Evolutionary conservation across 495 filamentous ascomycete species (phyloP), one percentile per base, ranked within the genome.

Genomic region (Lophiostoma macrostomum): DNA sequence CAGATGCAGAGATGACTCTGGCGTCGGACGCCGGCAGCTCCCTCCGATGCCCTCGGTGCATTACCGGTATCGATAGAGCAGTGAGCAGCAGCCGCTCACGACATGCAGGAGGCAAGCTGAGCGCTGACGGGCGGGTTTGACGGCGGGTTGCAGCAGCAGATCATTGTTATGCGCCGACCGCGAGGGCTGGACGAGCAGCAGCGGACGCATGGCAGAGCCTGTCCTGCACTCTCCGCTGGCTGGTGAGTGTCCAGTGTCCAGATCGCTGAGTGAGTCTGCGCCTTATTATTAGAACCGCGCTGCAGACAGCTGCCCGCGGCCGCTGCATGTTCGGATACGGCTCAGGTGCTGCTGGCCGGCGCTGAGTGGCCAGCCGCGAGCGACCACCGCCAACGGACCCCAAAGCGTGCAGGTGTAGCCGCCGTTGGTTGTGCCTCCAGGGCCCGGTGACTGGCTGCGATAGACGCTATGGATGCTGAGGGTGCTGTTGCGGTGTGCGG

Each of bases 311-410:
- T 14, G 44, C 29, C n/a, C 16, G 12, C 23, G n/a, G n/a, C 13
- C 23, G 27, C 24, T 13, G 27, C 14, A 25, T 22, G 41, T 3
- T 3, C 11, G 16, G 20, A 22, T 5, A 29, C 23, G 12, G 32
- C 31, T 8, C 2, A n/a, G 13, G 32, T 16, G 19, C 31, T 11
- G 31, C 24, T 23, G 49, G 18, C n/a, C 8, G 41, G 14, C 38
- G 50, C 50, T 53, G 50, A 53, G 50, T 53, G 50, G 50, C 36
- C 48, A 40, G 22, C 32, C 1, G 13, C 19, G 32, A n/a, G 44
- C 12, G 44, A 13, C 22, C 41, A 8, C 29, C n/a, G n/a, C n/a
- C n/a, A 35, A 35, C 32, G 18, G 13, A 35, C 18, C 18, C 32
- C n/a, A 41, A 3, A 41, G 8, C 27, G 14, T 16, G 48, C 48